phyloP scores from a whole-genome alignment of 305 asterid species.

The Stenogyne calaminthoides region DNA sequence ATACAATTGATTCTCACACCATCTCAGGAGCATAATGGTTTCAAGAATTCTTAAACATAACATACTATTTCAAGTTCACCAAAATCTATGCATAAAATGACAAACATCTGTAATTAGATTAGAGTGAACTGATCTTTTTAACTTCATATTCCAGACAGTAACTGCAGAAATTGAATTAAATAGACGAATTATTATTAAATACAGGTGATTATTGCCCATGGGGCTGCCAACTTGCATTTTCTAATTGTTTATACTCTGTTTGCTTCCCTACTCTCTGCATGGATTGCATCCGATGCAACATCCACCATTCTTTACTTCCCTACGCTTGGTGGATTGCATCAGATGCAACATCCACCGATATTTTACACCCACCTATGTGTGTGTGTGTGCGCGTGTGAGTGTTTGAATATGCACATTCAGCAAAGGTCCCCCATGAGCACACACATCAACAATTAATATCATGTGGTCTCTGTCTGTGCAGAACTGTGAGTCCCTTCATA shows the following conservation, averaged over 20 bases:
- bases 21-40: neutral
- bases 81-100: neutral
- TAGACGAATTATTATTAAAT: neutral
- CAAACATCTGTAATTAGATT: neutral
- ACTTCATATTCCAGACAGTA: neutral
- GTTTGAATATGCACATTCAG: neutral
- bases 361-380: neutral
- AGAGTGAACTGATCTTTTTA: neutral
- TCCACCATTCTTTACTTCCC: neutral
- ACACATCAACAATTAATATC: constrained; percentile 12
- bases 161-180: neutral
- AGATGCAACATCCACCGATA: neutral
- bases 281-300: neutral
- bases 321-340: neutral
- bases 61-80: neutral
- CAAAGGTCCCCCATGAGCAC: neutral
- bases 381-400: too few relatives aligned
- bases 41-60: neutral
- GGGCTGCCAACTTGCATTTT: constrained; percentile 9
- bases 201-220: neutral
- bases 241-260: neutral
- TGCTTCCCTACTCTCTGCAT: neutral
- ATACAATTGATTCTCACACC: neutral
- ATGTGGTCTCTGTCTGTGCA: constrained; percentile 26
- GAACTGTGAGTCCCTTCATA: constrained; percentile 3